These are phyloP conservation scores for Russula emetica DNA, from an alignment of 768 basidiomycete genomes.

Conservation along the genomic window DNA sequence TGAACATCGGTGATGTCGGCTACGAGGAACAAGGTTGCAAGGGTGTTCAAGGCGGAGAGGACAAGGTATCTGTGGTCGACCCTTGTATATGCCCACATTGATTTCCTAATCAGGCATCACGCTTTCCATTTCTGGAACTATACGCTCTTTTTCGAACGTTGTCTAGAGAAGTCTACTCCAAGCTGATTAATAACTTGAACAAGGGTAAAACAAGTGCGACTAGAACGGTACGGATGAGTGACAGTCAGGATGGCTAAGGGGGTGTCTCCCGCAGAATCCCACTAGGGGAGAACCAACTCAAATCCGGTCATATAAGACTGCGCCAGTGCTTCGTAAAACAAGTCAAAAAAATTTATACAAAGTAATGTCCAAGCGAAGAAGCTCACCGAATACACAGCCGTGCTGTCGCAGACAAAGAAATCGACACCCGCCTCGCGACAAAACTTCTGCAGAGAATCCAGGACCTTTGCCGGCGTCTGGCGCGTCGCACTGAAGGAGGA, in stretches of 20 bases:
- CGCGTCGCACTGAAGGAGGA: not conserved
- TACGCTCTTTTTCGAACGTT: not conserved
- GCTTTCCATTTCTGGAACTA: conserved; percentile 14
- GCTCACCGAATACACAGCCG: conserved; percentile 20
- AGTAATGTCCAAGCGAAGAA: not conserved
- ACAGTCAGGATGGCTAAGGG: not conserved
- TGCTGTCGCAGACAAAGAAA: conserved; percentile 11
- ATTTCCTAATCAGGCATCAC: conserved; percentile 13
- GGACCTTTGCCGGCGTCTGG: not conserved
- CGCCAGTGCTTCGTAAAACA: conserved; percentile 16
- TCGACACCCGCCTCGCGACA: conserved; percentile 14
- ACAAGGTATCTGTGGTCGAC: not conserved
- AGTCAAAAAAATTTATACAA: not conserved
- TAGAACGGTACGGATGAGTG: not conserved
- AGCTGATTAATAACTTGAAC: not conserved
- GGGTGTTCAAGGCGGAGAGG: not conserved
- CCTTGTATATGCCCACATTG: not conserved
- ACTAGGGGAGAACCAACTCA: not conserved
- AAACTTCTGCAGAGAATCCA: conserved; percentile 14
- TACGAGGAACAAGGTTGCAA: conserved; percentile 18
- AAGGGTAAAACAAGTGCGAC: not conserved
- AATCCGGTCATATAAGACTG: conserved; percentile 14
- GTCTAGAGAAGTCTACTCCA: not conserved
- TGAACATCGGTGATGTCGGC: not conserved
- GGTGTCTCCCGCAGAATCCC: not conserved